A percentile compares a stretch with the other conserved stretches of the same genome.
Conservation (phyloP, 768 basidiomycete species). For the Suillus brevipes region DNA sequence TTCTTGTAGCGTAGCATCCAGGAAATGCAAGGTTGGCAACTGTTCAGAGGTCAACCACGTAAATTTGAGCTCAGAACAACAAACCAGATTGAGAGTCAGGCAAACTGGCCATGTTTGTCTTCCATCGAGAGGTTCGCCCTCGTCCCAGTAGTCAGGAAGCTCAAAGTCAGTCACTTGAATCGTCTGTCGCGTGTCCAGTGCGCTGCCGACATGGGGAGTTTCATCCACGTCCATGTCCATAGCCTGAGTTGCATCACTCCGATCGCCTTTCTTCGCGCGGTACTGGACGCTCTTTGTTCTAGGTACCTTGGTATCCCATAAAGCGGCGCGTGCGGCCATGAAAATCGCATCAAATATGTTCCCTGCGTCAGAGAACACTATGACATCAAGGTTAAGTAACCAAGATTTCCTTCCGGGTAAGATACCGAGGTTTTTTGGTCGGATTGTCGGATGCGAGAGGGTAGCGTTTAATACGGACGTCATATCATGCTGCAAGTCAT, state of each 20-base stretch:
- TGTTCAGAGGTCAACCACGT: conserved; percentile 26
- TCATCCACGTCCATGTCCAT: conserved; percentile 71
- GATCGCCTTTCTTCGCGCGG: conserved; percentile 41
- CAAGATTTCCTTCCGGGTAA: conserved; percentile 66
- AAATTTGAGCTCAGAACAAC: conserved; percentile 25
- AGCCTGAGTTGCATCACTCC: conserved; percentile 25
- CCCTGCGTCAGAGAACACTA: conserved; percentile 72
- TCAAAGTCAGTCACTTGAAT: conserved; percentile 75
- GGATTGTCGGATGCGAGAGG: conserved; percentile 64
- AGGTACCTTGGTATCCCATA: conserved; percentile 83
- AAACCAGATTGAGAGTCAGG: conserved; percentile 75
- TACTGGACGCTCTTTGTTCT: conserved; percentile 72
- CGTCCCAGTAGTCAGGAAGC: conserved; percentile 85
- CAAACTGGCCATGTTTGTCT: conserved; percentile 73
- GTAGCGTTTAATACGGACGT: conserved; percentile 62
- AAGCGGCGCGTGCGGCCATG: conserved; percentile 73
- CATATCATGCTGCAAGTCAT: conserved; percentile 77
- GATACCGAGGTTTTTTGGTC: conserved; percentile 64
- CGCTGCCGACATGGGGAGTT: conserved; percentile 37
- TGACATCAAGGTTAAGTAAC: conserved; percentile 74
- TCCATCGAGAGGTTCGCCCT: conserved; percentile 66
- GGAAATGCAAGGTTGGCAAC: conserved; percentile 60
- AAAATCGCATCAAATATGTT: conserved; percentile 79
- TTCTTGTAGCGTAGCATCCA: conserved; percentile 75
- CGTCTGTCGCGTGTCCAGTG: conserved; percentile 55